These are phyloP conservation scores for Crithidia expoeki DNA, from an alignment of 208 protist species.

Conservation along the genomic window DNA sequence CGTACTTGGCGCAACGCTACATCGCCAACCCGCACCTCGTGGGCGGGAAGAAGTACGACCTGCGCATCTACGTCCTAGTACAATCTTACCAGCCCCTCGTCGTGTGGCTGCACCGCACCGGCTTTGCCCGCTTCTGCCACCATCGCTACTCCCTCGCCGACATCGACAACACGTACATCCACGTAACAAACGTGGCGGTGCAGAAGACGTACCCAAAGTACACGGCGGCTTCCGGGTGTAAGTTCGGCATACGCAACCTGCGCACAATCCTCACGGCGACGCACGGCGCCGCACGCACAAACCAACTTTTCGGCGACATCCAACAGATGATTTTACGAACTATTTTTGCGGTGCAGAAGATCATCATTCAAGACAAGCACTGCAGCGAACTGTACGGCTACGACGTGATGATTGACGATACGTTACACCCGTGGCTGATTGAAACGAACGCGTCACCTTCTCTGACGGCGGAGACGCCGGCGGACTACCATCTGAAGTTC, in stretches of 20 bases:
- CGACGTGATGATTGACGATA: constrained; percentile 91
- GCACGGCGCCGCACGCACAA: constrained; percentile 76
- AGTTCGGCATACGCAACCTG: constrained; percentile 86
- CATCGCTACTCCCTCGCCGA: constrained; percentile 91
- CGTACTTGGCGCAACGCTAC: constrained; percentile 91
- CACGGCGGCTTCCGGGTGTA: constrained; percentile 77
- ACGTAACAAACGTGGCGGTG: constrained; percentile 97
- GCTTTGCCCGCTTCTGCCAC: constrained; percentile 93
- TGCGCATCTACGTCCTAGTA: constrained; percentile 93
- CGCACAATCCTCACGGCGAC: constrained; percentile 84
- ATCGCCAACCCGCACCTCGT: constrained; percentile 92
- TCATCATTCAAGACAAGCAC: constrained; percentile 85
- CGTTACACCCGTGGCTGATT: constrained; percentile 88
- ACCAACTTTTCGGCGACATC: constrained; percentile 93
- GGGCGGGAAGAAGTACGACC: constrained; percentile 94
- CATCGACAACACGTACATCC: constrained; percentile 94
- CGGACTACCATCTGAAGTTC: constrained; percentile 96
- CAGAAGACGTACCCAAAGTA: constrained; percentile 96
- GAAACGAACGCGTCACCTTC: constrained; percentile 94
- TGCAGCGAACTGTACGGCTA: constrained; percentile 94
- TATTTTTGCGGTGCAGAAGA: constrained; percentile 77
- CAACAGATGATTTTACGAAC: constrained; percentile 92
- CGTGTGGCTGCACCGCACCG: constrained; percentile 92
- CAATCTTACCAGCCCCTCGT: constrained; percentile 86
- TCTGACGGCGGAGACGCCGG: constrained; percentile 91